A percentile compares a stretch with the other conserved stretches of the same genome.
Conservation (phyloP, 2,329 filamentous ascomycete species). For the Dothideomycetes sp. region DNA sequence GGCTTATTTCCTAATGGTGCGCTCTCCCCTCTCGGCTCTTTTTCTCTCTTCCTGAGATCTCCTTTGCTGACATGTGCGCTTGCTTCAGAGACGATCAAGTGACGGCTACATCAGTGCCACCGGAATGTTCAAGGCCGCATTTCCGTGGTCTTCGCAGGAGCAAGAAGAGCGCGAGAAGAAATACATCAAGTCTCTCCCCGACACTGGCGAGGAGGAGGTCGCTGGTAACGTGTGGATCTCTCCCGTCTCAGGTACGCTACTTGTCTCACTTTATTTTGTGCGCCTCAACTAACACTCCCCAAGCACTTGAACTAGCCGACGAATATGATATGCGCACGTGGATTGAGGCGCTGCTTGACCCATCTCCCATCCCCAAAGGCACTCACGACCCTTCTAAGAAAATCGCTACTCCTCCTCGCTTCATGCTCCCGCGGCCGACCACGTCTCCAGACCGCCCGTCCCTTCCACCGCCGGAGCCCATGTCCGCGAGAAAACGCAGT, state of each 20-base stretch:
- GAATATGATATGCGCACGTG: constrained; percentile 80
- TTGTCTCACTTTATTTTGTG: background rate
- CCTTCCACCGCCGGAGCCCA: constrained; percentile 19
- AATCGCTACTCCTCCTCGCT: constrained; percentile 74
- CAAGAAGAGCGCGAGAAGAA: constrained; percentile 65
- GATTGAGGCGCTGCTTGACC: constrained; percentile 86
- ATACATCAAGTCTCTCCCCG: constrained; percentile 72
- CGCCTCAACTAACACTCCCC: constrained; percentile 18
- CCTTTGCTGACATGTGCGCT: background rate
- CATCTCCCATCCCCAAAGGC: constrained; percentile 62
- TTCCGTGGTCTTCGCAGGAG: constrained; percentile 59
- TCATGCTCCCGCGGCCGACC: constrained; percentile 26
- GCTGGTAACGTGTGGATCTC: constrained; percentile 96
- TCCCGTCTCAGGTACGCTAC: constrained; percentile 52
- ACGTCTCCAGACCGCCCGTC: constrained; percentile 8
- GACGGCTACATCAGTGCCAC: constrained; percentile 79
- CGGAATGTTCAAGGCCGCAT: constrained; percentile 87
- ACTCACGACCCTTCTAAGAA: constrained; percentile 50
- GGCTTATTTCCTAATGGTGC: constrained; percentile 94
- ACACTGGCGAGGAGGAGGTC: constrained; percentile 81
- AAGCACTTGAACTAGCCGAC: constrained; percentile 70
- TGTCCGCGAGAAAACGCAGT: constrained; percentile 38
- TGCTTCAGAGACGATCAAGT: constrained; percentile 58
- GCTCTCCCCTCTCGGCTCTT: too few species aligned
- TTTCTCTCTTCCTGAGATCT: too few species aligned